Percentiles rank a stretch among this genome's conserved stretches.
phyloP scores from a whole-genome alignment of 345 rosid species.

The Psidium friedrichsthalianum region DNA sequence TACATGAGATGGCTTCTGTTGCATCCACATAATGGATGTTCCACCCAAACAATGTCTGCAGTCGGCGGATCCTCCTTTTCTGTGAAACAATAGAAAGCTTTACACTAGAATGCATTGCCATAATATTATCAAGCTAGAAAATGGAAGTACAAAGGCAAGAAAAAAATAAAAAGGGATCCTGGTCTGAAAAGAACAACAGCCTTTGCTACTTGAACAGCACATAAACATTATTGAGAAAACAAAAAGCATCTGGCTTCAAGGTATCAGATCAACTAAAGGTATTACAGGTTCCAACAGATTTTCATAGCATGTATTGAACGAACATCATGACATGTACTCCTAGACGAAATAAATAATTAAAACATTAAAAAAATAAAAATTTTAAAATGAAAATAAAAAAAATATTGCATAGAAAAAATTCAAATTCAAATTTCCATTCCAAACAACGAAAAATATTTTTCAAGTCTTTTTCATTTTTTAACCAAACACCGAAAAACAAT shows the following conservation, averaged over 20 bases:
- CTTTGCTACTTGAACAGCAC: neutral
- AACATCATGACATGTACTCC: neutral
- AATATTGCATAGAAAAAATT: no score
- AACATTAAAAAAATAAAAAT: no score
- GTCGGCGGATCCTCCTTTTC: constrained; percentile 66
- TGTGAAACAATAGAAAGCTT: constrained; percentile 12
- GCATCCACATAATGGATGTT: constrained; percentile 56
- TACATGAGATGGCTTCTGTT: constrained; percentile 62
- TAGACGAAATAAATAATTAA: neutral
- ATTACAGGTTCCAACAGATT: neutral
- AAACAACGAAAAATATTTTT: no score
- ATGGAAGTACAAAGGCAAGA: neutral
- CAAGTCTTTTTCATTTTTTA: no score
- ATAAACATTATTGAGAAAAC: neutral
- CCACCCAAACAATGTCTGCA: constrained; percentile 74
- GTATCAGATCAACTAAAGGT: neutral
- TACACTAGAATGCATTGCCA: neutral
- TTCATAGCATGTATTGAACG: neutral
- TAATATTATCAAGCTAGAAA: neutral
- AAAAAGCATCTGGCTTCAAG: neutral
- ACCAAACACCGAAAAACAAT: no score
- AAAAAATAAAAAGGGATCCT: neutral
- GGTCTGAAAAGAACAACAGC: neutral
- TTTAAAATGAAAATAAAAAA: no score
- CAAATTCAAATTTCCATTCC: no score